Evolutionary conservation across 768 basidiomycete genomes (phyloP).

Genomic region (Tephrocybe rancida): DNA sequence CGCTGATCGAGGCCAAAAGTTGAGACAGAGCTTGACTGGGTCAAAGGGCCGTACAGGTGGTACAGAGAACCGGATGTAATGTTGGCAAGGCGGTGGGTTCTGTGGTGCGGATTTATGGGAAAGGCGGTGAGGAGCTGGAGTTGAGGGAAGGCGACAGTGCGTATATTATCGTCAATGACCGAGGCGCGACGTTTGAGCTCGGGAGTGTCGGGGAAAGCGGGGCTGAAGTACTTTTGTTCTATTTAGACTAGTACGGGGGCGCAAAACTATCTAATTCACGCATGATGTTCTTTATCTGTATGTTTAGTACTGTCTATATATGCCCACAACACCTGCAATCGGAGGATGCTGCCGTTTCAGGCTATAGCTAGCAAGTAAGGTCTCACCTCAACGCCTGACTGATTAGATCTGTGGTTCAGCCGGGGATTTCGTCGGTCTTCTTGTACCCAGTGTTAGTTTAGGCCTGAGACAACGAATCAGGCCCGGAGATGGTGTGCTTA

Average conservation of each 20-base stretch:
- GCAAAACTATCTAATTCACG: too few relatives aligned
- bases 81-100: conserved; percentile 56
- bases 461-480: too few relatives aligned
- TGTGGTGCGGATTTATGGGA: conserved; percentile 50
- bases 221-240: conserved; percentile 81
- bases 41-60: conserved; percentile 77
- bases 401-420: too few relatives aligned
- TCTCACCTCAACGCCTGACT: too few relatives aligned
- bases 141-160: conserved; percentile 88
- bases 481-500: too few relatives aligned
- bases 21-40: conserved; percentile 53
- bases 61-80: conserved; percentile 86
- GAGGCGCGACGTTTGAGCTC: conserved; percentile 42
- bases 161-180: conserved; percentile 59
- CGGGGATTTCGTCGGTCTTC: too few relatives aligned
- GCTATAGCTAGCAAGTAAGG: too few relatives aligned
- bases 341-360: too few relatives aligned
- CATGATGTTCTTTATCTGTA: too few relatives aligned
- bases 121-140: conserved; percentile 41
- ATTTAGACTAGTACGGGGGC: conserved; percentile 73
- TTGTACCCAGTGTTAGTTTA: too few relatives aligned
- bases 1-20: conserved; percentile 52
- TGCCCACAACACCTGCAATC: too few relatives aligned
- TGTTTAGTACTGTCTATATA: too few relatives aligned
- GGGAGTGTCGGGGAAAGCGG: conserved; percentile 66